Evolutionary conservation across 2,329 filamentous ascomycete genomes (phyloP).

Genomic region (Stemphylium lycopersici): DNA sequence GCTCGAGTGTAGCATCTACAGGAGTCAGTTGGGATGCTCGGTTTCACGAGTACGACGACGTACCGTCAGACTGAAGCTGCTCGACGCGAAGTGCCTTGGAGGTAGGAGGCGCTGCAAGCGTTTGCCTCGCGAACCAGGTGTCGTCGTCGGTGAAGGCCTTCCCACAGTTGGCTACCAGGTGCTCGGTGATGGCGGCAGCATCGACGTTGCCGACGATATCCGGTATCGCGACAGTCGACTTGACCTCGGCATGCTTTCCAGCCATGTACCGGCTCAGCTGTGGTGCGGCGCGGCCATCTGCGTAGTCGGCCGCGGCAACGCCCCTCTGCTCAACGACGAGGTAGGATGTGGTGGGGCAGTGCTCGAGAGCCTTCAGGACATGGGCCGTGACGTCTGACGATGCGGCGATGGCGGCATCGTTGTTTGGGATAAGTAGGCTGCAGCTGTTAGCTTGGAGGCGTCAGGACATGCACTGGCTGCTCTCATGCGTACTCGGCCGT

Average conservation of each 20-base stretch:
- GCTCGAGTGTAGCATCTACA: constrained; percentile 32
- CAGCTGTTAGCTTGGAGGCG: constrained; percentile 31
- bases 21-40: constrained; percentile 7
- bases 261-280: constrained; percentile 60
- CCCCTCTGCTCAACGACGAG: constrained; percentile 79
- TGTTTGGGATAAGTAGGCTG: constrained; percentile 38
- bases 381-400: constrained; percentile 52
- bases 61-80: constrained; percentile 30
- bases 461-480: constrained; percentile 13
- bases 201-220: constrained; percentile 61
- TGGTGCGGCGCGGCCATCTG: constrained; percentile 57
- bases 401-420: constrained; percentile 48
- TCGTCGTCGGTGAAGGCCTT: constrained; percentile 40
- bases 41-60: neutral
- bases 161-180: constrained; percentile 57
- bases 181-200: constrained; percentile 48
- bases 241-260: constrained; percentile 58
- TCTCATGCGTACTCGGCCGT: constrained; percentile 71
- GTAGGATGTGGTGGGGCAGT: constrained; percentile 77
- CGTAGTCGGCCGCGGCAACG: constrained; percentile 72
- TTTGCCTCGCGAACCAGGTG: constrained; percentile 12
- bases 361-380: constrained; percentile 58
- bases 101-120: constrained; percentile 22
- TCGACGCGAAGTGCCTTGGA: constrained; percentile 20
- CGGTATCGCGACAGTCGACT: constrained; percentile 59